phyloP scores from a whole-genome alignment of 176 grass and related monocot species.

The Zoysia pacifica region DNA sequence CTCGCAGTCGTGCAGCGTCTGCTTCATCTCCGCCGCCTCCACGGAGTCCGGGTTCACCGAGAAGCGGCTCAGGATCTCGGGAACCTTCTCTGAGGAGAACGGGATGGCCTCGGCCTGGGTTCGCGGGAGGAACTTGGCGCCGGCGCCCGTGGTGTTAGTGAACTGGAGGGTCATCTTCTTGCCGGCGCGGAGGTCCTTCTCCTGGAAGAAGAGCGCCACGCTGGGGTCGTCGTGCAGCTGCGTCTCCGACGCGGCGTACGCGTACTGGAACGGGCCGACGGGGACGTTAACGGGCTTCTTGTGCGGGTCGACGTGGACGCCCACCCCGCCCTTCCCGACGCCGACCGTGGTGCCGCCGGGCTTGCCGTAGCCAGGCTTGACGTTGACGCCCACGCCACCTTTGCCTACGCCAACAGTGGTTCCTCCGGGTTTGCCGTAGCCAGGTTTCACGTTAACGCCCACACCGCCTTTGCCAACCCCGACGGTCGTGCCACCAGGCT shows the following conservation, averaged over 20 bases:
- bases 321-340: conserved; percentile 46
- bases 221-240: conserved; percentile 67
- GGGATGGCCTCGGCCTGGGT: conserved; percentile 65
- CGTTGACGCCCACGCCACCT: conserved; percentile 38
- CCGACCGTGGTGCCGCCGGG: conserved; percentile 48
- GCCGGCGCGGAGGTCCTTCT: conserved; percentile 62
- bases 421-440: conserved; percentile 39
- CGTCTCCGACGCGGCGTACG: conserved; percentile 60
- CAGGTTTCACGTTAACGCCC: conserved; percentile 38
- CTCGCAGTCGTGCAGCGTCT: conserved; percentile 75
- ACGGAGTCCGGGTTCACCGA: conserved; percentile 55
- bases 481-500: conserved; percentile 54
- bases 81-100: conserved; percentile 65
- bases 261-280: background rate
- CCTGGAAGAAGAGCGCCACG: conserved; percentile 71
- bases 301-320: conserved; percentile 50
- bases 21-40: conserved; percentile 53
- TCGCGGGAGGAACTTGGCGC: conserved; percentile 49
- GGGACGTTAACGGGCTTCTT: conserved; percentile 24
- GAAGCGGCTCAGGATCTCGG: conserved; percentile 66
- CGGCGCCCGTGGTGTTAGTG: conserved; percentile 15
- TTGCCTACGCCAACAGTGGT: conserved; percentile 23
- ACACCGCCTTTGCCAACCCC: conserved; percentile 45
- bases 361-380: conserved; percentile 45
- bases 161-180: conserved; percentile 65